Base-by-base conservation (phyloP, 306 rosid species). In the Urtica urens region DNA sequence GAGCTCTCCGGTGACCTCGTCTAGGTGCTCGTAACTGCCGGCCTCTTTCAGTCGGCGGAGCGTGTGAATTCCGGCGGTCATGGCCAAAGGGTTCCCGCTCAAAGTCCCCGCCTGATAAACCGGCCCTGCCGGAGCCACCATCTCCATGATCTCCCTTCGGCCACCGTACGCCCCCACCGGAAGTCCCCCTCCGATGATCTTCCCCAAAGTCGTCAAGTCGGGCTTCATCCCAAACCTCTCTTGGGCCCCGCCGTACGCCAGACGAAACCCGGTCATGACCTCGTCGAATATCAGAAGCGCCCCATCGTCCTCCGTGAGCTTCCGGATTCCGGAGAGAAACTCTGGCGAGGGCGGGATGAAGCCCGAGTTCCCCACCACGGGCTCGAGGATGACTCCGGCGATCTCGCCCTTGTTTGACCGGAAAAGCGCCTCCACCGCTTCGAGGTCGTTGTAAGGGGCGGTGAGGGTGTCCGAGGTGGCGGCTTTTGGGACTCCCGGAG, bases 91-190 rank as follows among this genome's bases (percentile, higher is more conserved):
- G 53, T 90, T 90, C 15, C 96, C 96, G 7, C 94, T 90, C 72
- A 90, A 57, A 61, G 95, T 85, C 59, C 99, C 96, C 9, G 94
- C 96, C 62, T 82, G 96, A 71, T 90, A 90, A 94, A 90, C 77
- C 0, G 99, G 99, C 46, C 96, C 88, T 11, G 99, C 92, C 0
- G 96, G 96, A 10, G 96, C 99, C 63, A 90, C 94, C 85, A 78
- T 79, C 60, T 90, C 78, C 99, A 85, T 79, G 15, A 90, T 90
- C 62, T 90, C 96, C 66, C 78, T 69, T 73, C 85, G 71, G 46
- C 99, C 99, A 34, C 99, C 99, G 30, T 85, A 85, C 19, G 99
- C 99, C 1, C 99, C 99, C 6, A 90, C 95, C 0, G 95, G 99
- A 24, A 90, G 77, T 55, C 93, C 96, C 10, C 99, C 95, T 37